These are phyloP conservation scores for Trichoderma oligosporum DNA, from an alignment of 2,329 filamentous ascomycete species.

Conservation along the genomic window DNA sequence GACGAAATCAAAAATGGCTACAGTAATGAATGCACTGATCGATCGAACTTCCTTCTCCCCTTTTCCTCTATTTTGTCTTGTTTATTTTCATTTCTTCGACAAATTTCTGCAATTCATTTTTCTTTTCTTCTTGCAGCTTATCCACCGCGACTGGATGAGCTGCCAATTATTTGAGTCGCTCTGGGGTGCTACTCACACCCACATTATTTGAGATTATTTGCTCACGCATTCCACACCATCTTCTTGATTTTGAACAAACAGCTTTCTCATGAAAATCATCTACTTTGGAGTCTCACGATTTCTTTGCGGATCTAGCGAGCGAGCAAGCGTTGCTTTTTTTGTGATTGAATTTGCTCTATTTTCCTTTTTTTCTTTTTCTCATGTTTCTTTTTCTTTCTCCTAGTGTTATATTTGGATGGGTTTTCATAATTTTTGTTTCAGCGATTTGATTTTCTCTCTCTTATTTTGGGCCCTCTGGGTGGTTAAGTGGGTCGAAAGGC, in stretches of 20 bases:
- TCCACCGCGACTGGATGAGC: slow-evolving; percentile 24
- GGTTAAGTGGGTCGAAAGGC: slow-evolving; percentile 13
- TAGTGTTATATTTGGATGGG: slow-evolving; percentile 15
- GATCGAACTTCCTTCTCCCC: slow-evolving; percentile 21
- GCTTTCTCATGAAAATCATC: slow-evolving; percentile 29
- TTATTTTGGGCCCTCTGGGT: background rate
- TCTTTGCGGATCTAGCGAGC: slow-evolving; percentile 37
- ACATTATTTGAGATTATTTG: slow-evolving; percentile 40
- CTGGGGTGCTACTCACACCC: slow-evolving; percentile 27
- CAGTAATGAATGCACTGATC: slow-evolving; percentile 14
- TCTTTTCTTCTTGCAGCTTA: slow-evolving; percentile 17
- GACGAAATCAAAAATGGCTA: slow-evolving; percentile 29
- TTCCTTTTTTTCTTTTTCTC: slow-evolving; percentile 18
- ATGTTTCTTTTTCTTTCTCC: slow-evolving; percentile 19
- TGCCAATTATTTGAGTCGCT: slow-evolving; percentile 33
- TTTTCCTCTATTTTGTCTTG: slow-evolving; percentile 19
- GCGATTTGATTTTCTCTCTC: background rate
- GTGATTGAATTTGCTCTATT: slow-evolving; percentile 26
- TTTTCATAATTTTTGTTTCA: background rate
- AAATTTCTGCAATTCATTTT: slow-evolving; percentile 26
- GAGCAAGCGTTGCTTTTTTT: slow-evolving; percentile 35
- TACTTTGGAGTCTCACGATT: slow-evolving; percentile 31
- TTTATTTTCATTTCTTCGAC: slow-evolving; percentile 22
- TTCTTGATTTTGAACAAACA: slow-evolving; percentile 33
- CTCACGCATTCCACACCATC: slow-evolving; percentile 45